phyloP scores from a whole-genome alignment of 148 eudicot genomes.

The Vaccinium corymbosum region DNA sequence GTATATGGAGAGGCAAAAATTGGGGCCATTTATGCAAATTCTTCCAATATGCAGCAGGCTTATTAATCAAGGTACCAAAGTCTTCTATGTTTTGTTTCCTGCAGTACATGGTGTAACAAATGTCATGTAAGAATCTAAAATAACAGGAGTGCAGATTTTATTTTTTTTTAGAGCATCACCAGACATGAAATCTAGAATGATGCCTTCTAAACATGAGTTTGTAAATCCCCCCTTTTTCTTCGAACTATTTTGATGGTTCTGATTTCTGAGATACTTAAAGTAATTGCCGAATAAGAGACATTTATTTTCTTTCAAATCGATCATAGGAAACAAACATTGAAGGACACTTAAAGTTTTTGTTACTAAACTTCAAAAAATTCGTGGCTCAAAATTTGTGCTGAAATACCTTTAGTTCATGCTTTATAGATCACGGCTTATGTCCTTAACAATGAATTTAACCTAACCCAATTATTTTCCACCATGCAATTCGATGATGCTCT shows the following conservation, averaged over 20 bases:
- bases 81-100: neutral
- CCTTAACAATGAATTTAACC: neutral
- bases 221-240: neutral
- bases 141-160: neutral
- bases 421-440: neutral
- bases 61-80: slow-evolving; percentile 37
- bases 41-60: slow-evolving; percentile 45
- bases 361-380: neutral
- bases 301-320: neutral
- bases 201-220: neutral
- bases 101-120: neutral
- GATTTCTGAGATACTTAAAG: neutral
- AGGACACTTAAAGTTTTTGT: neutral
- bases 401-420: neutral
- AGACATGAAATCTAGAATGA: neutral
- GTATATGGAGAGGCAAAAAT: slow-evolving; percentile 41
- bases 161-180: neutral
- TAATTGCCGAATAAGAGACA: neutral
- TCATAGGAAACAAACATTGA: neutral
- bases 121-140: neutral
- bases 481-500: neutral
- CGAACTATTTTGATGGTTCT: neutral
- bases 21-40: slow-evolving; percentile 44
- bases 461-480: neutral
- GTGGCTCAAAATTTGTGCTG: neutral